phyloP scores from a whole-genome alignment of 2,329 filamentous ascomycete genomes.

The Paracoccidioides lutzii region DNA sequence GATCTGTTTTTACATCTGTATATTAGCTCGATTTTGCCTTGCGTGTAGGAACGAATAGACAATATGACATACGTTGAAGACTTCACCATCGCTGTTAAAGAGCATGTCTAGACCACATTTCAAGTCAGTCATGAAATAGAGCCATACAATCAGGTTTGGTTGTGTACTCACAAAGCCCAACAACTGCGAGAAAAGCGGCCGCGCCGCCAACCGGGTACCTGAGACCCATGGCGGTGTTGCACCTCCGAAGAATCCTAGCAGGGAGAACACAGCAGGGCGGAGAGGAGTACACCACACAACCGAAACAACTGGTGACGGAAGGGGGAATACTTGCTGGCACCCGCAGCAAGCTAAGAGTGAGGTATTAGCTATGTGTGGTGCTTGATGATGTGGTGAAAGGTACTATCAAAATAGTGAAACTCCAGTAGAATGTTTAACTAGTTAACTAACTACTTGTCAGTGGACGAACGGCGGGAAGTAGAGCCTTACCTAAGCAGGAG shows the following conservation, averaged over 20 bases:
- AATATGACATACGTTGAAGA: conserved; percentile 63
- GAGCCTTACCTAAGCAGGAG: background rate
- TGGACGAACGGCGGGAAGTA: no score
- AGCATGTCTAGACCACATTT: conserved; percentile 67
- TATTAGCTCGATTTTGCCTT: conserved; percentile 13
- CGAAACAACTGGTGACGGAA: background rate
- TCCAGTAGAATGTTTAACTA: no score
- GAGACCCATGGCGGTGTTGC: conserved; percentile 50
- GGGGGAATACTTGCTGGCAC: background rate
- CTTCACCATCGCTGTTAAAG: conserved; percentile 89
- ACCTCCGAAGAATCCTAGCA: conserved; percentile 8
- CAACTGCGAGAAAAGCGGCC: conserved; percentile 54
- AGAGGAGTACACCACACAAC: background rate
- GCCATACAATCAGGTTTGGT: conserved; percentile 4
- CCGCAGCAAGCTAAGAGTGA: conserved; percentile 1
- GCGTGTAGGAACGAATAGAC: conserved; percentile 1
- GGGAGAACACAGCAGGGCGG: conserved; percentile 5
- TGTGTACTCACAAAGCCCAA: conserved; percentile 60
- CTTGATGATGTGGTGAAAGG: no score
- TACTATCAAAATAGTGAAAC: background rate
- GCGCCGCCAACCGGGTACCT: conserved; percentile 57
- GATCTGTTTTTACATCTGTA: conserved; percentile 42
- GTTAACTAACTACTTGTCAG: no score
- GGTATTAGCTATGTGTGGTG: background rate
- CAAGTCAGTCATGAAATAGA: conserved; percentile 5